Base-by-base conservation (phyloP, 805 yeast genomes). In the Gaillardinia entomophila region DNA sequence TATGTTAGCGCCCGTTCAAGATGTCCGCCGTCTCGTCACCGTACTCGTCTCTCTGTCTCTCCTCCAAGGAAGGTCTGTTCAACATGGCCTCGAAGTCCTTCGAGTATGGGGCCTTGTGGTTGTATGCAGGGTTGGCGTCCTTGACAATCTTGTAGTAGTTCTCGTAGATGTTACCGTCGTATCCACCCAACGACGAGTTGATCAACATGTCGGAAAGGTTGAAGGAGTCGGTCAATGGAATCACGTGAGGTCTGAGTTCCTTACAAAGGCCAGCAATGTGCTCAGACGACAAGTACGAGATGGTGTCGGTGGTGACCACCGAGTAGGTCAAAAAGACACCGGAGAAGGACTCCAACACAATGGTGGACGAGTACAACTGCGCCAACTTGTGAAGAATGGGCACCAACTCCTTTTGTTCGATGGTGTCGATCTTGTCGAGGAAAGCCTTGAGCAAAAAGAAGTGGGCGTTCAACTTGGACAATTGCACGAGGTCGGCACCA, bases 221-320 rank as follows among this genome's bases (percentile, higher is more conserved):
- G 68, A 88, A 88, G 1, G 94, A 73, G 58, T 88, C 97, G 4
- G 95, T 82, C 47, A 84, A 67, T 1, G 83, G 82, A 54, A 86
- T 76, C 34, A 82, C 83, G 48, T 82, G 77, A 19, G 76, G 73
- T 56, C 96, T 59, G 36, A 63, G 27, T 26, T 41, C 37, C 4
- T 39, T 24, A 36, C 58, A 51, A 34, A 53, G 51, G 28, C 44
- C 46, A 27, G 61, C 63, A 33, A 60, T 51, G 34, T 46, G 41
- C 26, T 60, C 62, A 16, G 64, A 56, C 41, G 82, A 60, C 40
- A 78, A 52, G 30, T 52, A 53, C 27, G 69, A 68, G 34, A 74
- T 66, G 34, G 66, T 59, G 7, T 63, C 63, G 7, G 82, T 61
- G 8, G 74, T 58, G 23, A 82, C 61, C 31, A 79, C 69, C 19